Evolutionary conservation across 768 basidiomycete genomes (phyloP).

Genomic region (Ramaria rubella): DNA sequence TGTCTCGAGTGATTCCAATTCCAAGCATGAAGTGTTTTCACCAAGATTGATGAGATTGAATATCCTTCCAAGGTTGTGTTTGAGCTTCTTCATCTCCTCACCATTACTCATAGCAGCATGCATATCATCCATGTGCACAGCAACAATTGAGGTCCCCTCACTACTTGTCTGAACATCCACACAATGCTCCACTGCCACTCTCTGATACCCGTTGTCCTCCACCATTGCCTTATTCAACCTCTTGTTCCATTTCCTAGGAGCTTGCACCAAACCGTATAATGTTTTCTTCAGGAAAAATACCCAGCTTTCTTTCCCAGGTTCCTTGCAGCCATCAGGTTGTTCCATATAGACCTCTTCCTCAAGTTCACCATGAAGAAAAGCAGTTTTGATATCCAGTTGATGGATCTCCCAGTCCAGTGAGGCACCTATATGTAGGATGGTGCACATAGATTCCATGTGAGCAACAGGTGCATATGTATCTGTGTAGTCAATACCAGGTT

Average conservation of each 20-base stretch:
- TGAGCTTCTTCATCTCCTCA: conserved; percentile 17
- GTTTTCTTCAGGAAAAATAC: conserved; percentile 19
- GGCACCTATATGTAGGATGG: conserved; percentile 32
- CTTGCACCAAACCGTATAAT: conserved; percentile 35
- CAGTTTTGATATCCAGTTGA: conserved; percentile 37
- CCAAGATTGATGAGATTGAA: conserved; percentile 16
- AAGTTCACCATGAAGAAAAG: conserved; percentile 30
- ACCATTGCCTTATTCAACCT: conserved; percentile 24
- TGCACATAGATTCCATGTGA: conserved; percentile 22
- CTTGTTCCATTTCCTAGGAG: conserved; percentile 29
- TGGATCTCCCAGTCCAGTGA: conserved; percentile 28
- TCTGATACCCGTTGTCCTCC: conserved; percentile 24
- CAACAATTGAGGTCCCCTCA: conserved; percentile 19
- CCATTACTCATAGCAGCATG: conserved; percentile 11
- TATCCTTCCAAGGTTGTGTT: conserved; percentile 19
- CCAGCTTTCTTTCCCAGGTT: conserved; percentile 12
- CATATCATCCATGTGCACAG: conserved; percentile 33
- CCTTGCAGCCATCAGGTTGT: conserved; percentile 25
- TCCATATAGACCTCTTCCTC: conserved; percentile 32
- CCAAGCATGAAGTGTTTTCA: conserved; percentile 21
- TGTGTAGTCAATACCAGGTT: conserved; percentile 28
- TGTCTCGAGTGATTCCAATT: conserved; percentile 21
- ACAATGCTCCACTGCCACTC: conserved; percentile 26
- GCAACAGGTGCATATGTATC: conserved; percentile 17
- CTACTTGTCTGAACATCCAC: conserved; percentile 22